These are phyloP conservation scores for Aspergillus felis DNA, from an alignment of 2,329 filamentous ascomycete genomes.

Conservation along the genomic window DNA sequence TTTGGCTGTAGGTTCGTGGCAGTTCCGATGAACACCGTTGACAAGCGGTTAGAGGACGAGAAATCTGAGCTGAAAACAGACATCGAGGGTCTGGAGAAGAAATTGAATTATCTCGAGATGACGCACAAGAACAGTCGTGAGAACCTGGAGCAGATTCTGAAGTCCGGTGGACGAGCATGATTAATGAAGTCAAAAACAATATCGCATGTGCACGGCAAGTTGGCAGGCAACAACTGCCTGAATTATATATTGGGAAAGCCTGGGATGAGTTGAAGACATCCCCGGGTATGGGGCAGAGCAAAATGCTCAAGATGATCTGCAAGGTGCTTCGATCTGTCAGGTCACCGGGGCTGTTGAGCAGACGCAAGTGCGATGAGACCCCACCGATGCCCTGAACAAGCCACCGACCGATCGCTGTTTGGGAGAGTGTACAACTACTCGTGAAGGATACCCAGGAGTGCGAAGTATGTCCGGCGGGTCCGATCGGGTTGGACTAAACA, in stretches of 20 bases:
- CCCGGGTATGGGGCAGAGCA: background rate
- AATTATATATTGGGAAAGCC: background rate
- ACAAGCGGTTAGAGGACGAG: constrained; percentile 71
- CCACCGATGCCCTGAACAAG: background rate
- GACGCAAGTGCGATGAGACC: background rate
- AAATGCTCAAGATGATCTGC: background rate
- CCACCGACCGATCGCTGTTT: background rate
- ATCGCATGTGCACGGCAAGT: background rate
- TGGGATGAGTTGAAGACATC: background rate
- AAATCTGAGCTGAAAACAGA: constrained; percentile 72
- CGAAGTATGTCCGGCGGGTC: background rate
- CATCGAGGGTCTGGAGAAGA: constrained; percentile 78
- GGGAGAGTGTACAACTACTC: background rate
- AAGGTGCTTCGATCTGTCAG: background rate
- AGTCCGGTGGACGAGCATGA: constrained; percentile 45
- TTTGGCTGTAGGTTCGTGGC: constrained; percentile 71
- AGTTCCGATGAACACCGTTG: constrained; percentile 67
- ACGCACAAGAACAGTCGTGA: constrained; percentile 92
- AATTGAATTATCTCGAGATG: constrained; percentile 87
- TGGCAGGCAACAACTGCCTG: background rate
- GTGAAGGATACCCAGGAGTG: background rate
- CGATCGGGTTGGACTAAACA: background rate
- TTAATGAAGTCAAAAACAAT: background rate
- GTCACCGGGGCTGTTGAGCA: background rate
- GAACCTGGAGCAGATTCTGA: constrained; percentile 85